phyloP scores from a whole-genome alignment of 495 filamentous ascomycete species.

The Aspergillus cristatus region DNA sequence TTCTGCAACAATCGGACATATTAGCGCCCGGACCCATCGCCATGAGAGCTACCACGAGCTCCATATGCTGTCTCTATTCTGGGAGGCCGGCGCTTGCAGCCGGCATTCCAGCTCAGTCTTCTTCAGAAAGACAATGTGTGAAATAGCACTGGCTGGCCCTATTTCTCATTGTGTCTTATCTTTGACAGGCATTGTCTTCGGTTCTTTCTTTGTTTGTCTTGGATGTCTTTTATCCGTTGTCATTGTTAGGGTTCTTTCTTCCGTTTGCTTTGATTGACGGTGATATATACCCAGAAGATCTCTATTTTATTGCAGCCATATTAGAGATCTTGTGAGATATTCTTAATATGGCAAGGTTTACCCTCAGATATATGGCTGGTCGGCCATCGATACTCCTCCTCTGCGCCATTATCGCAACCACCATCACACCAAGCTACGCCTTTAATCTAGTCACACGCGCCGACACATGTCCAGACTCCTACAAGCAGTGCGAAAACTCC shows the following conservation, averaged over 20 bases:
- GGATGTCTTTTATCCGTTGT: not conserved
- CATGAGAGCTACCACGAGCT: conserved; percentile 15
- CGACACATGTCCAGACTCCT: conserved; percentile 37
- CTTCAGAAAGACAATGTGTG: conserved; percentile 9
- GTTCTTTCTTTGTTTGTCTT: not conserved
- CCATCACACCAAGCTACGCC: conserved; percentile 20
- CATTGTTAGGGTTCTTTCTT: not conserved
- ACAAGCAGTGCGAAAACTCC: conserved; percentile 40
- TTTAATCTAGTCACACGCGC: conserved; percentile 24
- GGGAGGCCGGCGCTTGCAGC: conserved; percentile 22
- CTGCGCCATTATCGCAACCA: conserved; percentile 13
- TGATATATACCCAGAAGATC: not conserved
- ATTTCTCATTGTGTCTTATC: conserved; percentile 2
- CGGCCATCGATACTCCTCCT: conserved; percentile 16
- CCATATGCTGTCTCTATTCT: conserved; percentile 16
- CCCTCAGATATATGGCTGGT: conserved; percentile 2
- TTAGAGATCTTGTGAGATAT: not conserved
- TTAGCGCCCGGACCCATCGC: conserved; percentile 13
- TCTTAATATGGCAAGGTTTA: conserved; percentile 14
- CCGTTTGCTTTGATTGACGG: too few relatives aligned
- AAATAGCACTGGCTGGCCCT: conserved; percentile 4
- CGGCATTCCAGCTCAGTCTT: conserved; percentile 3
- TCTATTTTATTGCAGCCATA: not conserved
- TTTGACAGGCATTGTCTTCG: not conserved
- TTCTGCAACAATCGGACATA: conserved; percentile 6